A percentile compares a stretch with the other conserved stretches of the same genome.
Conservation (phyloP, 768 basidiomycete species). For the Pisolithus orientalis region DNA sequence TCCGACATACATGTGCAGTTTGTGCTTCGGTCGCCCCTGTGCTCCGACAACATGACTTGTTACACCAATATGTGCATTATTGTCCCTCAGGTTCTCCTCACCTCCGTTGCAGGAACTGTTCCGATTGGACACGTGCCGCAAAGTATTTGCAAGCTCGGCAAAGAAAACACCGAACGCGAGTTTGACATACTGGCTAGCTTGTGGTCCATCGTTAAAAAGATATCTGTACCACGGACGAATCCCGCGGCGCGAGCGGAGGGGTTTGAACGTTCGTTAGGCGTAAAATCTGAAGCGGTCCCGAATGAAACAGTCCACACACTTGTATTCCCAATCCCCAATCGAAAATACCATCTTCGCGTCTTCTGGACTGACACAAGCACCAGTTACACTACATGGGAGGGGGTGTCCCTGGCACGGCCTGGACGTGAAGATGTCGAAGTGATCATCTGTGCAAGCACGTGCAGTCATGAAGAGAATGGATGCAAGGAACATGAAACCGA, state of each 20-base stretch:
- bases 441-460: constrained; percentile 29
- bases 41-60: neutral
- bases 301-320: constrained; percentile 25
- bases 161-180: constrained; percentile 45
- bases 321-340: no score
- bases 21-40: constrained; percentile 22
- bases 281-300: neutral
- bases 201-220: constrained; percentile 43
- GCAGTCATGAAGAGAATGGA: neutral
- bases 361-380: constrained; percentile 34
- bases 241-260: no score
- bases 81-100: no score
- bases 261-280: no score
- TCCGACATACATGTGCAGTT: constrained; percentile 37
- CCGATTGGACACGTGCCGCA: constrained; percentile 29
- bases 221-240: constrained; percentile 28
- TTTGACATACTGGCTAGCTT: constrained; percentile 36
- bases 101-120: neutral
- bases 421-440: constrained; percentile 45
- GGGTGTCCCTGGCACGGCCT: constrained; percentile 40
- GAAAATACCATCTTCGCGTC: constrained; percentile 44
- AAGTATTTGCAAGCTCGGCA: constrained; percentile 36
- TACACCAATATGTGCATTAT: no score
- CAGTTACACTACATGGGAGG: constrained; percentile 38
- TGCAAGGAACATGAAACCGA: neutral